Evolutionary conservation across 108 stramenopile genomes (phyloP), one percentile per base, ranked within the genome.

Genomic region (Cyclotella baltica): DNA sequence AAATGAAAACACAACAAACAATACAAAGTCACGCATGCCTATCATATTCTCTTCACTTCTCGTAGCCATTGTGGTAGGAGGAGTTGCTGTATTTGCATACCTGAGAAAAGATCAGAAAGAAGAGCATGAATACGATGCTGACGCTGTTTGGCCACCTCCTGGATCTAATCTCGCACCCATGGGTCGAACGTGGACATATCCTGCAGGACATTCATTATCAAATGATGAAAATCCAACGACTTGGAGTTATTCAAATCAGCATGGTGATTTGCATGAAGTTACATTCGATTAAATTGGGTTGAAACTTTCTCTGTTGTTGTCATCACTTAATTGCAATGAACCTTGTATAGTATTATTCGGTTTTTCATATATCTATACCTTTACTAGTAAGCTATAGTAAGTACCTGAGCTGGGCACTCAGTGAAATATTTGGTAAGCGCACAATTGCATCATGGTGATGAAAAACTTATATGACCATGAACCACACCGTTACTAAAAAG

Each of bases 221-320:
- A 51, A 51, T 9, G 63, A 71, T 36, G 40, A 43, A 0, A n/a
- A 50, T 13, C 23, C 47, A 10, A 51, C 19, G 25, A 62, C 30
- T 15, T 79, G 65, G 62, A 59, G 61, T 40, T 59, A 62, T 50
- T 70, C 77, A 20, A 25, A 65, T 18, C 64, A 81, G 11, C 61
- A 62, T 6, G 64, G 73, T 10, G 73, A 73, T 43, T 55, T 81
- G 46, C 80, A 74, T 20, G 72, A 81, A 63, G 73, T 81, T 29
- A 43, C 55, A 6, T 51, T 81, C 31, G 50, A 70, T n/a, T 48
- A 27, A 38, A n/a, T n/a, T n/a, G n/a, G n/a, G n/a, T n/a, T n/a
- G n/a, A n/a, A n/a, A n/a, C n/a, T n/a, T n/a, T n/a, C n/a, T n/a
- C n/a, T n/a, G n/a, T n/a, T n/a, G n/a, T n/a, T n/a, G n/a, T n/a